A percentile compares a stretch with the other conserved stretches of the same genome.
phyloP scores from a whole-genome alignment of 768 basidiomycete species.

The Strobilomyces confusus region DNA sequence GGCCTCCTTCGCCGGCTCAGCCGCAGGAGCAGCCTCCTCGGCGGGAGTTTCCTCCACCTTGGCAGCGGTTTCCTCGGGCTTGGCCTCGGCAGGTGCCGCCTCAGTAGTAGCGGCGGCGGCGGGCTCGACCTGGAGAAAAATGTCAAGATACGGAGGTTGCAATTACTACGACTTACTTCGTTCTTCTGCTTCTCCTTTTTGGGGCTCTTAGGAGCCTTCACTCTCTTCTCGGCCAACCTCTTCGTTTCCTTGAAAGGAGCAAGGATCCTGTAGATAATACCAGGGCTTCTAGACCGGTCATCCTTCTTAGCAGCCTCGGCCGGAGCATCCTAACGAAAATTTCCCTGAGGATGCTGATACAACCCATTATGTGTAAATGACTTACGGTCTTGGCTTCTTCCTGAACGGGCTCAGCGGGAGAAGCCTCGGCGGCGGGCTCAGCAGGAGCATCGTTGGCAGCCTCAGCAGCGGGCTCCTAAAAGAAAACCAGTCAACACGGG shows the following conservation, averaged over 20 bases:
- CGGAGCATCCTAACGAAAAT: slow-evolving; percentile 36
- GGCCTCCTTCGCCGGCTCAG: slow-evolving; percentile 68
- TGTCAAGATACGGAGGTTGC: neutral
- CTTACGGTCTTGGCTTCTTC: slow-evolving; percentile 43
- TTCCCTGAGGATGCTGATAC: slow-evolving; percentile 30
- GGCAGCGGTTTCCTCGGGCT: slow-evolving; percentile 27
- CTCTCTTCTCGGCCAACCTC: slow-evolving; percentile 53
- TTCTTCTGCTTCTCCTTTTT: slow-evolving; percentile 85
- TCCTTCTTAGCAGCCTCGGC: slow-evolving; percentile 61
- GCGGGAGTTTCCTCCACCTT: slow-evolving; percentile 42
- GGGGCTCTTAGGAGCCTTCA: slow-evolving; percentile 65
- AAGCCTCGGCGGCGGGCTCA: slow-evolving; percentile 28
- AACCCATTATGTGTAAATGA: slow-evolving; percentile 12
- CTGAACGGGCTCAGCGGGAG: slow-evolving; percentile 34
- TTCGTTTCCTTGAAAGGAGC: slow-evolving; percentile 65
- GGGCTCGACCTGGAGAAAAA: slow-evolving; percentile 27
- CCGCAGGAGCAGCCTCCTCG: slow-evolving; percentile 31
- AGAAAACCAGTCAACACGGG: neutral
- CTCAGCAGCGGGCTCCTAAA: slow-evolving; percentile 37
- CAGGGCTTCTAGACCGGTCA: slow-evolving; percentile 76
- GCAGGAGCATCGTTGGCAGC: slow-evolving; percentile 16
- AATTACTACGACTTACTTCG: slow-evolving; percentile 40
- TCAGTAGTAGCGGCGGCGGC: slow-evolving; percentile 33
- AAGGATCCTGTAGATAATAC: slow-evolving; percentile 72
- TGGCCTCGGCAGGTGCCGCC: slow-evolving; percentile 30